These are phyloP conservation scores for Phytophthora foliorum DNA, from an alignment of 352 stramenopile genomes.

Conservation along the genomic window DNA sequence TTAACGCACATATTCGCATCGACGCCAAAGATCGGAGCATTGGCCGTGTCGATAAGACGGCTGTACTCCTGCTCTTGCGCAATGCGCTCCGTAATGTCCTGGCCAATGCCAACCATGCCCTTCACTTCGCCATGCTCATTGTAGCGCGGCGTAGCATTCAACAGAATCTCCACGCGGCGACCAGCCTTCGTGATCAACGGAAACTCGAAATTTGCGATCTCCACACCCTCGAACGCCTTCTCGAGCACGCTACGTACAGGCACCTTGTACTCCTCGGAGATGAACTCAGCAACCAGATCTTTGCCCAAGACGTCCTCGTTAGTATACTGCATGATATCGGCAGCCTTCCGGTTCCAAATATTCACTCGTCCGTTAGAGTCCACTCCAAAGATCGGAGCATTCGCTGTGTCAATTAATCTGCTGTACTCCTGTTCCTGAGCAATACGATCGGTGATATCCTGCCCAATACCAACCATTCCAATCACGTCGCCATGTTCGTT, in stretches of 20 bases:
- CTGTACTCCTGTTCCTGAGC: slow-evolving; percentile 67
- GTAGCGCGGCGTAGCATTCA: slow-evolving; percentile 67
- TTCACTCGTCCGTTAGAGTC: slow-evolving; percentile 71
- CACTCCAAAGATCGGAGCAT: slow-evolving; percentile 77
- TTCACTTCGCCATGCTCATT: slow-evolving; percentile 75
- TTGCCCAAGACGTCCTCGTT: slow-evolving; percentile 85
- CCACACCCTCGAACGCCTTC: slow-evolving; percentile 51
- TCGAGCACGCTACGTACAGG: slow-evolving; percentile 42
- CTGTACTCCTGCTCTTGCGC: slow-evolving; percentile 78
- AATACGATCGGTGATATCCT: slow-evolving; percentile 72
- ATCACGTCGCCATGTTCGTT: slow-evolving; percentile 72
- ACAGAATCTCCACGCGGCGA: slow-evolving; percentile 59
- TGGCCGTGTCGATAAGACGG: slow-evolving; percentile 87
- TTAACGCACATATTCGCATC: slow-evolving; percentile 79
- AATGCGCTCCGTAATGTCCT: slow-evolving; percentile 74
- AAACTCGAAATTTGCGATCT: slow-evolving; percentile 75
- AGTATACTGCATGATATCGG: slow-evolving; percentile 86
- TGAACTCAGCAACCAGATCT: slow-evolving; percentile 80
- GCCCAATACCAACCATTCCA: slow-evolving; percentile 74
- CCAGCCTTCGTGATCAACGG: slow-evolving; percentile 67
- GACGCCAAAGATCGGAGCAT: slow-evolving; percentile 71
- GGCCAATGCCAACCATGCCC: slow-evolving; percentile 82
- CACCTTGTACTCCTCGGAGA: slow-evolving; percentile 58
- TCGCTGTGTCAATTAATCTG: slow-evolving; percentile 74
- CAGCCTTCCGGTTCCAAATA: slow-evolving; percentile 89